Base-by-base conservation (phyloP, 306 rosid genomes). In the Canavalia ensiformis region DNA sequence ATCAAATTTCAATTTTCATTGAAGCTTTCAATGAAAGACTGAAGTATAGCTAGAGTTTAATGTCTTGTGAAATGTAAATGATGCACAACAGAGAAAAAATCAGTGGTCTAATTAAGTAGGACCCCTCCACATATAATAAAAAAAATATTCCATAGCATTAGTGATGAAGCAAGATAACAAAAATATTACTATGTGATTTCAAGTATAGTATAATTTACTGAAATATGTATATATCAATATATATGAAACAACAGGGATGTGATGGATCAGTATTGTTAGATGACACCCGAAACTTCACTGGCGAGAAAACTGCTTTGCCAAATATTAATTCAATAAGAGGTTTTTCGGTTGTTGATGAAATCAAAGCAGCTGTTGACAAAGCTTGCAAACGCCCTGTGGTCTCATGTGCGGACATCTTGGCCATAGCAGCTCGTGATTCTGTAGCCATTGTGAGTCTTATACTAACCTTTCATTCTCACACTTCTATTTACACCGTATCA, bases 401-500 rank as follows among this genome's bases (percentile, higher is more conserved):
- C 0, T 87, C 90, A 1, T 87, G 88, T 78, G 90, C 88, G 37
- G 90, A 87, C 44, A 81, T 84, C 31, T 72, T 87, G 47, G 88
- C 90, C 18, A 39, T 78, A 6, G 90, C 88, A 31, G 88, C 90
- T 69, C 86, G 90, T 74, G 90, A 87, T 64, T 82, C 90, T 45
- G 78, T 87, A 1, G 59, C 69, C 54, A 64, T 78, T 5, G 88
- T 87, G 45, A 82, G 90, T 68, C 6, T 68, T 42, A 0, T 8
- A 9, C 12, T 4, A 84, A 29, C 45, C 4, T 66, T 30, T 65
- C 44, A 60, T 11, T 60, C 68, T 33, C 68, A 18, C 5, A 8
- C 3, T 37, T 59, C 2, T 31, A 3, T n/a, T 3, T 8, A 30
- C 5, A 30, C 8, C 3, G 30, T 59, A 33, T 29, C 1, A 59